Evolutionary conservation across 1,139 yeast species (phyloP).

Genomic region (Debaryomyces fabryi): DNA sequence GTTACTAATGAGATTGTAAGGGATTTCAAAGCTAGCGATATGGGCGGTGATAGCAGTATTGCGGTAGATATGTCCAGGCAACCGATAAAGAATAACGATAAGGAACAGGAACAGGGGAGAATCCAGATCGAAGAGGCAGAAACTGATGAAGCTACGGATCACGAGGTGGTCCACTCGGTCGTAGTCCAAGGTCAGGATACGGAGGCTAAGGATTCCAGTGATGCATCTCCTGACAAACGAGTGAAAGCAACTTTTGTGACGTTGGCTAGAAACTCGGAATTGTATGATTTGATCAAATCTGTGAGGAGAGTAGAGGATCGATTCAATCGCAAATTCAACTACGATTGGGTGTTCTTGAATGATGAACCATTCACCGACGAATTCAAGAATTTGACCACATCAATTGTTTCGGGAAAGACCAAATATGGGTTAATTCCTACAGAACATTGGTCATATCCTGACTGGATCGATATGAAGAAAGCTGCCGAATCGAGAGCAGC

Average conservation of each 20-base stretch:
- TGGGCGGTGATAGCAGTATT: background rate
- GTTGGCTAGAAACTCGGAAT: constrained; percentile 64
- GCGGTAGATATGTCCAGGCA: background rate
- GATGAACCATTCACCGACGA: constrained; percentile 62
- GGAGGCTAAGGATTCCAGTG: background rate
- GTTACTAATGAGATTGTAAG: constrained; percentile 23
- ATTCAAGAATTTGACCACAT: constrained; percentile 51
- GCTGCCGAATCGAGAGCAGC: constrained; percentile 52
- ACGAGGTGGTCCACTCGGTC: background rate
- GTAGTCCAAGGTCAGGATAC: constrained; percentile 18
- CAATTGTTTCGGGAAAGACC: constrained; percentile 61
- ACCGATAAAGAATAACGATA: constrained; percentile 21
- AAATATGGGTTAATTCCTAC: constrained; percentile 62
- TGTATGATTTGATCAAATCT: constrained; percentile 62
- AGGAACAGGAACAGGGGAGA: constrained; percentile 10
- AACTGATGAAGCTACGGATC: background rate
- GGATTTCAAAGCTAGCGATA: constrained; percentile 14
- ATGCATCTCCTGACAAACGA: constrained; percentile 17
- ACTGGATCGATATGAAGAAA: constrained; percentile 61
- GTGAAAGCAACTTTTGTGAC: constrained; percentile 67
- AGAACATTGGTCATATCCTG: constrained; percentile 75
- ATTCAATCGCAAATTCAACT: constrained; percentile 65
- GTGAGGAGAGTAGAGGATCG: constrained; percentile 73
- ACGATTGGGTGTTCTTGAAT: constrained; percentile 82
- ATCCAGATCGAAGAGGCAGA: constrained; percentile 12